These are phyloP conservation scores for Cladosporium velox DNA, from an alignment of 2,329 filamentous ascomycete genomes.

Conservation along the genomic window DNA sequence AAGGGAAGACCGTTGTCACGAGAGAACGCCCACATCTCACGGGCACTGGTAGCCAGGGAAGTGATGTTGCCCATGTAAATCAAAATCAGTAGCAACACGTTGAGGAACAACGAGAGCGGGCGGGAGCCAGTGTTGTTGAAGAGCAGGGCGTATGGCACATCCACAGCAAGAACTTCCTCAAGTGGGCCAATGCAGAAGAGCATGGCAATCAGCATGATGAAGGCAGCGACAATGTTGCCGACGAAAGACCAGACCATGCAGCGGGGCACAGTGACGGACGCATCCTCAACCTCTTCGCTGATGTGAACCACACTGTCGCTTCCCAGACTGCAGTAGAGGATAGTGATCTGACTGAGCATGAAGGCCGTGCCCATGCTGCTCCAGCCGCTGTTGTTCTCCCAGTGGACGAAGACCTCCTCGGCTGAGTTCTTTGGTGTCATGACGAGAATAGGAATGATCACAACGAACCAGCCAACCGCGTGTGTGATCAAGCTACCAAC, in stretches of 20 bases:
- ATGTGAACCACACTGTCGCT: slow-evolving; percentile 25
- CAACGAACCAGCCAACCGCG: slow-evolving; percentile 34
- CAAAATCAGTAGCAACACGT: slow-evolving; percentile 30
- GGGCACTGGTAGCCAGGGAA: slow-evolving; percentile 38
- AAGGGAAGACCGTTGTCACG: slow-evolving; percentile 40
- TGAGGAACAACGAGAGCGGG: slow-evolving; percentile 26
- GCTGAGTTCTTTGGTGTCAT: slow-evolving; percentile 37
- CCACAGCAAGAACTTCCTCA: slow-evolving; percentile 28
- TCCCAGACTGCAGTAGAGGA: slow-evolving; percentile 24
- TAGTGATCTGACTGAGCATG: slow-evolving; percentile 33
- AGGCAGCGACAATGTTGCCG: slow-evolving; percentile 28
- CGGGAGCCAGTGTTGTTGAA: slow-evolving; percentile 31
- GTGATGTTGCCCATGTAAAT: slow-evolving; percentile 28
- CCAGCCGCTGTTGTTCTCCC: slow-evolving; percentile 34
- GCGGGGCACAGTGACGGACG: slow-evolving; percentile 34
- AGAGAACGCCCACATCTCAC: slow-evolving; percentile 43
- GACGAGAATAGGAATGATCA: slow-evolving; percentile 35
- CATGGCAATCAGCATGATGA: slow-evolving; percentile 31
- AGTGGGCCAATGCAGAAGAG: slow-evolving; percentile 36
- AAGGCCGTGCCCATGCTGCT: slow-evolving; percentile 32
- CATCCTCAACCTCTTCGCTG: slow-evolving; percentile 35
- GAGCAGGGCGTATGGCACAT: slow-evolving; percentile 27
- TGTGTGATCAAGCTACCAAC: slow-evolving; percentile 37
- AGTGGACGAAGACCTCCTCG: slow-evolving; percentile 34
- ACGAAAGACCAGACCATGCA: slow-evolving; percentile 36